These are phyloP conservation scores for Pleomassaria siparia DNA, from an alignment of 2,329 filamentous ascomycete species.

Conservation along the genomic window DNA sequence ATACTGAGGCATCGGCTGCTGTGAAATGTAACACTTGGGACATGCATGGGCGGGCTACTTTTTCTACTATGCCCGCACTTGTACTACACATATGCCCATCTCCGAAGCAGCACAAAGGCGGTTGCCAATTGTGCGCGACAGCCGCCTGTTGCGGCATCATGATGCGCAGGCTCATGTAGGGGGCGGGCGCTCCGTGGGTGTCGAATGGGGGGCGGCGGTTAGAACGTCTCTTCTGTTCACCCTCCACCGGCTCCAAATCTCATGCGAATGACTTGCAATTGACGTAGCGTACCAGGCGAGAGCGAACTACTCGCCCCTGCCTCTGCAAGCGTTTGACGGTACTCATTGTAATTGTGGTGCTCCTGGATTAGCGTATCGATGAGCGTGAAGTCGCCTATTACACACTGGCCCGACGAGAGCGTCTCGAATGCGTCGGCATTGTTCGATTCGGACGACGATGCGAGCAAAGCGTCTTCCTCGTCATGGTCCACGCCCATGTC, in stretches of 20 bases:
- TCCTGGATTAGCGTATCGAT: conserved; percentile 46
- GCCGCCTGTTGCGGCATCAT: not conserved
- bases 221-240: conserved; percentile 17
- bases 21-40: not conserved
- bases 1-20: not conserved
- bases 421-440: conserved; percentile 44
- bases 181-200: not conserved
- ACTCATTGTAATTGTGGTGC: conserved; percentile 41
- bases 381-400: conserved; percentile 48
- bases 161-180: not conserved
- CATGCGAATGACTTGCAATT: conserved; percentile 36
- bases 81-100: not conserved
- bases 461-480: conserved; percentile 29
- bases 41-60: not conserved
- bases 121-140: not conserved
- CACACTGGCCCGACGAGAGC: conserved; percentile 50
- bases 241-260: conserved; percentile 38
- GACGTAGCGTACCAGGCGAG: conserved; percentile 35
- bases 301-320: conserved; percentile 22
- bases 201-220: not conserved
- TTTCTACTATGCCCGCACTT: not conserved
- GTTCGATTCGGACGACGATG: conserved; percentile 25
- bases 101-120: not conserved
- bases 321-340: conserved; percentile 31
- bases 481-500: conserved; percentile 47